phyloP scores from a whole-genome alignment of 1,284 basidiomycete species.

The Gomphus bonarii region DNA sequence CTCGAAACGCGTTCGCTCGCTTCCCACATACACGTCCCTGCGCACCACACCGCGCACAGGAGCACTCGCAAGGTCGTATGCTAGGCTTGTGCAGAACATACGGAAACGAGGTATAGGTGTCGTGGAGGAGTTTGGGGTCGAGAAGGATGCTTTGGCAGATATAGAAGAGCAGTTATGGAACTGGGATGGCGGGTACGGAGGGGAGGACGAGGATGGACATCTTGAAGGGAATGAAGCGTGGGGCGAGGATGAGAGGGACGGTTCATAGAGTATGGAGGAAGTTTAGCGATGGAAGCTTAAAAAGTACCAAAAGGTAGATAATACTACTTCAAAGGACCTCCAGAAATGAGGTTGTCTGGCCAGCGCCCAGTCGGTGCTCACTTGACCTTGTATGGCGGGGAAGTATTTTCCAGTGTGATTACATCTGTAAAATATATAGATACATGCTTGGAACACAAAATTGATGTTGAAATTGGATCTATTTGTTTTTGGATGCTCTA shows the following conservation, averaged over 20 bases:
- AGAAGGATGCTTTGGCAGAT: conserved; percentile 39
- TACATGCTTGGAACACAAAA: neutral
- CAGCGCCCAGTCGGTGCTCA: neutral
- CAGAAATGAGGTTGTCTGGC: neutral
- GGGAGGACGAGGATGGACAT: conserved; percentile 9
- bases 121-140: conserved; percentile 25
- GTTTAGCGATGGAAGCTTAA: neutral
- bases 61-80: conserved; percentile 31
- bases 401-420: neutral
- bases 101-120: conserved; percentile 12
- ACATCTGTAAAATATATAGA: neutral
- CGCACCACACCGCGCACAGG: conserved; percentile 23
- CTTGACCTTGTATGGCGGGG: neutral
- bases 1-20: conserved; percentile 14
- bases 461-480: neutral
- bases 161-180: conserved; percentile 43
- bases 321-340: neutral
- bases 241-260: conserved; percentile 21
- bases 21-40: conserved; percentile 20
- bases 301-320: neutral
- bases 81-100: conserved; percentile 28
- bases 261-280: neutral
- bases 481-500: conserved; percentile 12
- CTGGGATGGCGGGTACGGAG: conserved; percentile 29
- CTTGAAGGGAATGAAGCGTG: conserved; percentile 16